Conservation (phyloP, 2,329 filamentous ascomycete genomes). For the Hansfordia pulvinata region DNA sequence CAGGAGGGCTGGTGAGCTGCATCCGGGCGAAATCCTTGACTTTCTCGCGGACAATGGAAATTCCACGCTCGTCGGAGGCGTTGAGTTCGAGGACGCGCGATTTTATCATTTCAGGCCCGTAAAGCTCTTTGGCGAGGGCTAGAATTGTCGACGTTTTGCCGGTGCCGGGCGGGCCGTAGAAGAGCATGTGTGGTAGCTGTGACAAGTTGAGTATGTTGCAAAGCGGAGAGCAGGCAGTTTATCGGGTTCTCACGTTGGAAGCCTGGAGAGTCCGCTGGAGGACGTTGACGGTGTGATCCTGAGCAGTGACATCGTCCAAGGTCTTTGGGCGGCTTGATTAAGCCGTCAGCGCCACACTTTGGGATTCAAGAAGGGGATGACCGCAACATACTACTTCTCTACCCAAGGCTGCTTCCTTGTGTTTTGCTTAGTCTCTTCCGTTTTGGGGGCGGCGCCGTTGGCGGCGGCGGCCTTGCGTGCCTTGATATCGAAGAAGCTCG, state of each 20-base stretch:
- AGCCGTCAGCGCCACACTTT: slow-evolving; percentile 13
- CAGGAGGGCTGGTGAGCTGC: slow-evolving; percentile 73
- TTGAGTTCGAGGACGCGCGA: slow-evolving; percentile 97
- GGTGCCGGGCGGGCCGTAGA: slow-evolving; percentile 94
- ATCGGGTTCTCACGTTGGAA: slow-evolving; percentile 51
- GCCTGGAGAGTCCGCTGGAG: slow-evolving; percentile 88
- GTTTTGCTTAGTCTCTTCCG: slow-evolving; percentile 47
- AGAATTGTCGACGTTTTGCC: slow-evolving; percentile 98
- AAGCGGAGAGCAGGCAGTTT: neutral
- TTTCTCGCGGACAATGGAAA: slow-evolving; percentile 92
- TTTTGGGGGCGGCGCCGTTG: slow-evolving; percentile 51
- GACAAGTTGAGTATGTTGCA: slow-evolving; percentile 2
- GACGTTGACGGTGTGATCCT: slow-evolving; percentile 92
- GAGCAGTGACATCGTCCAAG: slow-evolving; percentile 86
- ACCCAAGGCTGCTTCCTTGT: slow-evolving; percentile 82
- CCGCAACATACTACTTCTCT: slow-evolving; percentile 75
- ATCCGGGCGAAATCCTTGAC: slow-evolving; percentile 97
- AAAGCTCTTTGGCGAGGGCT: slow-evolving; percentile 92
- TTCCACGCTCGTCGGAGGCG: slow-evolving; percentile 95
- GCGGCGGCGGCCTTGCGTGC: slow-evolving; percentile 68
- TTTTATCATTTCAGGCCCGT: slow-evolving; percentile 86
- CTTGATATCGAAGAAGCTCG: slow-evolving; percentile 92
- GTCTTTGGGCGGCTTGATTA: slow-evolving; percentile 70
- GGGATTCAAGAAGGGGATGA: slow-evolving; percentile 2
- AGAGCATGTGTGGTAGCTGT: slow-evolving; percentile 93